These are phyloP conservation scores for Yarrowia divulgata DNA, from an alignment of 805 yeast genomes.

Conservation along the genomic window DNA sequence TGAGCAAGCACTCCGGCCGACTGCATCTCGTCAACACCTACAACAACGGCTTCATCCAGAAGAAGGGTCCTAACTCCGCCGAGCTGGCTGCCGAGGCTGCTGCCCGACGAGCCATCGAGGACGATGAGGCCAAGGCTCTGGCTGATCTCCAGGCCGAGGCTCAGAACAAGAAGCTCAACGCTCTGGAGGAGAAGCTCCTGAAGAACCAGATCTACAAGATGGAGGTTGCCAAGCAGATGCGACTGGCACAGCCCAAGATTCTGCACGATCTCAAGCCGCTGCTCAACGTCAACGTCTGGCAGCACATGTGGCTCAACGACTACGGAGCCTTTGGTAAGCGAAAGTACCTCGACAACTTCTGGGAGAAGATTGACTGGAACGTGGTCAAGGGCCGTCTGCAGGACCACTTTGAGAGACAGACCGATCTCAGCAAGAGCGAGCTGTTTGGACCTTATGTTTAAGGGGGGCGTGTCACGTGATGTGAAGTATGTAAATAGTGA, in stretches of 20 bases:
- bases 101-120: constrained; percentile 50
- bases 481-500: constrained; percentile 31
- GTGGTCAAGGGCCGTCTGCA: constrained; percentile 42
- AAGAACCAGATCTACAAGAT: constrained; percentile 28
- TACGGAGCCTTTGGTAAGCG: constrained; percentile 82
- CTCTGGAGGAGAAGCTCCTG: constrained; percentile 45
- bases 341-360: constrained; percentile 71
- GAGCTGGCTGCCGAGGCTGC: constrained; percentile 39
- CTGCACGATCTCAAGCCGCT: constrained; percentile 57
- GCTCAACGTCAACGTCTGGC: constrained; percentile 83
- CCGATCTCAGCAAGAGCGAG: constrained; percentile 35
- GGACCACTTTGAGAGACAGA: constrained; percentile 34
- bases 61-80: constrained; percentile 40
- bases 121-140: constrained; percentile 55
- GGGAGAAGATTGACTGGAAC: constrained; percentile 87
- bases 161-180: constrained; percentile 21
- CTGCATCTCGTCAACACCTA: constrained; percentile 84
- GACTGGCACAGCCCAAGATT: constrained; percentile 33
- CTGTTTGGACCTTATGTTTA: constrained; percentile 36
- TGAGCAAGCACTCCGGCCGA: constrained; percentile 42
- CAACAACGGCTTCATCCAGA: constrained; percentile 73
- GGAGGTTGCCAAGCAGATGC: constrained; percentile 38
- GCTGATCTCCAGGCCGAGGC: constrained; percentile 47
- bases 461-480: constrained; percentile 2
- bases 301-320: constrained; percentile 79